phyloP scores from a whole-genome alignment of 176 grass and related monocot genomes.

The Zea luxurians region DNA sequence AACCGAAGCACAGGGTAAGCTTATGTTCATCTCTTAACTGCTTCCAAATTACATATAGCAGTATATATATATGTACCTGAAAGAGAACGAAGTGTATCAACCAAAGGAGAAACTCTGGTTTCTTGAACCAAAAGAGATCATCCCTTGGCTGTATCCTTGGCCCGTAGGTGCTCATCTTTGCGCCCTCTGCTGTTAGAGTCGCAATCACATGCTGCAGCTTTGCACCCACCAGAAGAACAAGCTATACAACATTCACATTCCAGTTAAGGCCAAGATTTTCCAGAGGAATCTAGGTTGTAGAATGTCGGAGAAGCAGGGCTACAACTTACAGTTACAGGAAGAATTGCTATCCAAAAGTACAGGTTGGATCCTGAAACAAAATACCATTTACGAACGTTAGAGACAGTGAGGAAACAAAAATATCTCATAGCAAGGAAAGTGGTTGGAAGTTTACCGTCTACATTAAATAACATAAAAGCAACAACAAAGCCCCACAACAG shows the following conservation, averaged over 20 bases:
- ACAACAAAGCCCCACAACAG: conserved; percentile 89
- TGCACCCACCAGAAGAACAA: conserved; percentile 93
- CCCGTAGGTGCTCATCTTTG: conserved; percentile 62
- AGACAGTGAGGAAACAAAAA: conserved; percentile 4
- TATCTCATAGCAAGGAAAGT: background rate
- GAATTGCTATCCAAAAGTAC: conserved; percentile 99
- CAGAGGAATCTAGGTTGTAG: background rate
- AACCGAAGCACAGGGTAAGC: conserved; percentile 5
- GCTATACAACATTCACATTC: conserved; percentile 45
- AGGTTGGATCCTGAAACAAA: conserved; percentile 84
- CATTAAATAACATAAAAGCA: conserved; percentile 95
- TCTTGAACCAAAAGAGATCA: conserved; percentile 99
- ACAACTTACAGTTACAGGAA: conserved; percentile 71
- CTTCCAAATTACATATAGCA: conserved; percentile 33
- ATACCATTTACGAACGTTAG: background rate
- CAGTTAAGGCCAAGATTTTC: conserved; percentile 14
- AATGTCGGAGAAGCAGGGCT: conserved; percentile 6
- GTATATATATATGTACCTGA: conserved; percentile 51
- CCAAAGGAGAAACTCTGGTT: conserved; percentile 82
- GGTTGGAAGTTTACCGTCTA: conserved; percentile 57
- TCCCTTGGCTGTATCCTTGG: conserved; percentile 74
- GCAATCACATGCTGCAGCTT: conserved; percentile 96
- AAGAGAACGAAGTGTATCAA: conserved; percentile 97
- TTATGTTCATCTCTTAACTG: background rate
- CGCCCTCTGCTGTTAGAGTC: conserved; percentile 81